A percentile compares a stretch with the other conserved stretches of the same genome.
These are phyloP conservation scores for Sungouiozyma ichnusensis DNA, from an alignment of 805 yeast genomes.

Conservation along the genomic window DNA sequence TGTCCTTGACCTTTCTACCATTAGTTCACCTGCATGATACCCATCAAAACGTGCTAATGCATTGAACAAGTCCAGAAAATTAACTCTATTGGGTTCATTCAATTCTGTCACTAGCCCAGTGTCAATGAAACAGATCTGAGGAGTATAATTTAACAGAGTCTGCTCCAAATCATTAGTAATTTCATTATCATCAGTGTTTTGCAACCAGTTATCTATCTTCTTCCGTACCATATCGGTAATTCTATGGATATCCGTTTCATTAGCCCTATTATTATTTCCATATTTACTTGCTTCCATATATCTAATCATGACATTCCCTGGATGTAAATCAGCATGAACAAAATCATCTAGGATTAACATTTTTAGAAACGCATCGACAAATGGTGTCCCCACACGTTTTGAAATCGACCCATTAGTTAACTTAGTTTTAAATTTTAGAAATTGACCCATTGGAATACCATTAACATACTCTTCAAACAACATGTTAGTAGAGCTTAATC, in stretches of 20 bases:
- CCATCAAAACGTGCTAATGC: constrained; percentile 91
- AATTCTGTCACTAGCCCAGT: constrained; percentile 91
- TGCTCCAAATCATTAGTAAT: constrained; percentile 35
- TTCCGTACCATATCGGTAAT: background rate
- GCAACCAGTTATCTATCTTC: background rate
- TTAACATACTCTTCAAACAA: constrained; percentile 77
- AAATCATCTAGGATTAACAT: constrained; percentile 91
- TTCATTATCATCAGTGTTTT: constrained; percentile 4
- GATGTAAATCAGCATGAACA: constrained; percentile 93
- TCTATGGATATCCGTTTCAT: constrained; percentile 13
- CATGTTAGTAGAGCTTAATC: constrained; percentile 56
- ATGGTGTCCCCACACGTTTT: constrained; percentile 63
- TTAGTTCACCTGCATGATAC: constrained; percentile 83
- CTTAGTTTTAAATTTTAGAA: constrained; percentile 39
- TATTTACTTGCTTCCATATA: constrained; percentile 41
- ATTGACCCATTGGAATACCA: constrained; percentile 71
- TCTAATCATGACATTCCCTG: constrained; percentile 83
- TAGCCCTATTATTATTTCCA: constrained; percentile 21
- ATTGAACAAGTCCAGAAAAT: constrained; percentile 81
- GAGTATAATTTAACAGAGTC: constrained; percentile 54
- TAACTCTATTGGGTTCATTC: constrained; percentile 62
- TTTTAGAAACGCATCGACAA: constrained; percentile 82
- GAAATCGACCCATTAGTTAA: constrained; percentile 36
- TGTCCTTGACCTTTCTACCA: constrained; percentile 90
- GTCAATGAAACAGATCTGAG: constrained; percentile 85